Percentiles rank a stretch among this genome's conserved stretches.
These are phyloP conservation scores for Cyclocybe cylindracea DNA, from an alignment of 768 basidiomycete species.

Conservation along the genomic window DNA sequence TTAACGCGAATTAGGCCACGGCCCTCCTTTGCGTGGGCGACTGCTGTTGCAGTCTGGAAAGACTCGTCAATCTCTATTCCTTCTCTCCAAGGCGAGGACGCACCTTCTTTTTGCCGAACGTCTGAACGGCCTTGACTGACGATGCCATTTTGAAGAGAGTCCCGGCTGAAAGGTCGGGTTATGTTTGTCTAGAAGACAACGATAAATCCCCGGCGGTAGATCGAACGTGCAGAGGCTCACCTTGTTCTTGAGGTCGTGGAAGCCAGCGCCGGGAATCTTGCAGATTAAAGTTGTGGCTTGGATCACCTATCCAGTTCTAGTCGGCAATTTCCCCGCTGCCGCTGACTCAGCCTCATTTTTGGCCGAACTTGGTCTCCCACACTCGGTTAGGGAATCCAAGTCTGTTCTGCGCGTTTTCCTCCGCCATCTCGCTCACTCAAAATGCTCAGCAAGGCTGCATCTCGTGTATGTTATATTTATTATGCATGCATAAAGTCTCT, in stretches of 20 bases:
- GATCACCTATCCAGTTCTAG: slow-evolving; percentile 38
- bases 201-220: slow-evolving; percentile 10
- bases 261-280: slow-evolving; percentile 38
- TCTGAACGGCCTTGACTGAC: slow-evolving; percentile 90
- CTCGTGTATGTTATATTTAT: slow-evolving; percentile 16
- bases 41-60: slow-evolving; percentile 91
- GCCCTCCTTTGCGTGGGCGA: slow-evolving; percentile 95
- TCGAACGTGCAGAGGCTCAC: slow-evolving; percentile 25
- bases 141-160: slow-evolving; percentile 60
- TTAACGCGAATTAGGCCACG: slow-evolving; percentile 97
- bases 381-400: slow-evolving; percentile 5
- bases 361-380: slow-evolving; percentile 18
- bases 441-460: slow-evolving; percentile 22
- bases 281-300: slow-evolving; percentile 39
- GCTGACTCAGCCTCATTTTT: slow-evolving; percentile 34
- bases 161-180: slow-evolving; percentile 25
- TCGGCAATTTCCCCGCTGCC: slow-evolving; percentile 18
- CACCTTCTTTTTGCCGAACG: slow-evolving; percentile 99
- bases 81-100: slow-evolving; percentile 21
- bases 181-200: slow-evolving; percentile 16
- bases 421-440: slow-evolving; percentile 7
- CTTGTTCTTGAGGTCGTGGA: slow-evolving; percentile 48
- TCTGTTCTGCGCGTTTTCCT: slow-evolving; percentile 1
- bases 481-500: not conserved
- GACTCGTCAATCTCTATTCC: slow-evolving; percentile 8